These are phyloP conservation scores for Zea luxurians DNA, from an alignment of 176 grass and related monocot species.

Conservation along the genomic window DNA sequence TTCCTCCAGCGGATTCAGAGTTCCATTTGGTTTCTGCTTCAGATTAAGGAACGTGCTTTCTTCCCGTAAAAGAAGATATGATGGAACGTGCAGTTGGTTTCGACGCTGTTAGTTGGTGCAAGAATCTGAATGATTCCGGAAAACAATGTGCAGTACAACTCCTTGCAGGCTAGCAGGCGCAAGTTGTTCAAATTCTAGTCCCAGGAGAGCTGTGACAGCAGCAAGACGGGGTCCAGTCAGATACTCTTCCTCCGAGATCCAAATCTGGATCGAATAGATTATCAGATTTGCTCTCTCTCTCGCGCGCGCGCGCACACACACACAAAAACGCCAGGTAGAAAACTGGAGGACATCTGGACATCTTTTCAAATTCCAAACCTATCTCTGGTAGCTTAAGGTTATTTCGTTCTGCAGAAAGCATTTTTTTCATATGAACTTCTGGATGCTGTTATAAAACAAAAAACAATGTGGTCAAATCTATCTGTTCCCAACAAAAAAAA, in stretches of 20 bases:
- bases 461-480: constrained; percentile 18
- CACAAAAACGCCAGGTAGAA: constrained; percentile 21
- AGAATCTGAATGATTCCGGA: constrained; percentile 38
- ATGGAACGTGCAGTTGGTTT: no score
- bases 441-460: constrained; percentile 17
- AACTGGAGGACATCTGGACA: constrained; percentile 27
- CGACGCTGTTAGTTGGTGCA: neutral
- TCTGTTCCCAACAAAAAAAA: constrained; percentile 4
- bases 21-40: neutral
- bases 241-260: constrained; percentile 38
- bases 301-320: neutral
- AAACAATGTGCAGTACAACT: constrained; percentile 39
- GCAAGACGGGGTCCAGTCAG: constrained; percentile 31
- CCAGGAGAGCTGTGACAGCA: constrained; percentile 12
- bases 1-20: neutral
- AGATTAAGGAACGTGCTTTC: neutral
- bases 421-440: neutral
- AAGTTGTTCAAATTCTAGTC: constrained; percentile 37
- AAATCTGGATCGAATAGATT: constrained; percentile 46
- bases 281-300: constrained; percentile 13
- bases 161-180: constrained; percentile 46
- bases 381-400: constrained; percentile 20
- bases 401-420: constrained; percentile 32
- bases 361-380: constrained; percentile 4
- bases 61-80: no score